These are phyloP conservation scores for Melastoma malabathricum DNA, from an alignment of 345 rosid species.

Conservation along the genomic window DNA sequence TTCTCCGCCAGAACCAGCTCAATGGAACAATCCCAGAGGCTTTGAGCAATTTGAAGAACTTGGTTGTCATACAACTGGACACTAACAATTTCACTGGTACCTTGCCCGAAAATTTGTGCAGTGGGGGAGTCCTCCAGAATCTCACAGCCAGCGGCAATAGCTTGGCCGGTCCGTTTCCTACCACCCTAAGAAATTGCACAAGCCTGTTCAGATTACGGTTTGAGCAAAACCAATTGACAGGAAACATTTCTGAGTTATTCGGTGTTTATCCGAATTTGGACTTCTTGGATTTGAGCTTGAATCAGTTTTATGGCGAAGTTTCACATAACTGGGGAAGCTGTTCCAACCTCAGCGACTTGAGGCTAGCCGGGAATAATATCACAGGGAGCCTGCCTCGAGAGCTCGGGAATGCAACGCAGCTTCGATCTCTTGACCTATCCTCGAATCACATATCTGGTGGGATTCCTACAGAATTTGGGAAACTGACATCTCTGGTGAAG, in stretches of 20 bases:
- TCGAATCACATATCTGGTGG: conserved; percentile 17
- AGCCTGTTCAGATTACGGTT: conserved; percentile 17
- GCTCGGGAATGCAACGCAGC: conserved; percentile 9
- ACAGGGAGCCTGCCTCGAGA: conserved; percentile 19
- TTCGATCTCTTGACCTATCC: conserved; percentile 24
- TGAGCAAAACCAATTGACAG: conserved; percentile 13
- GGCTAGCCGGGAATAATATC: conserved; percentile 15
- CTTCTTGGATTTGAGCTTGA: conserved; percentile 20
- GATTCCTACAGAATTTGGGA: conserved; percentile 21
- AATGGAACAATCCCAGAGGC: conserved; percentile 17
- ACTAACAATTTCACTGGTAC: conserved; percentile 6
- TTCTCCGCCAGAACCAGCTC: conserved; percentile 17
- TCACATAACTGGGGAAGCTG: conserved; percentile 21
- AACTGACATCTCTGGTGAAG: conserved; percentile 8
- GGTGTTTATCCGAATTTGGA: conserved; percentile 12
- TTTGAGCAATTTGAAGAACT: conserved; percentile 10
- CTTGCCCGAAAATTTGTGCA: conserved; percentile 7
- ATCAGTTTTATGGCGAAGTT: conserved; percentile 16
- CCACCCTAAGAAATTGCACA: conserved; percentile 20
- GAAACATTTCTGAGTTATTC: conserved; percentile 14
- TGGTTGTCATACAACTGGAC: background rate
- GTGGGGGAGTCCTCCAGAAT: background rate
- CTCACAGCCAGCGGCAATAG: conserved; percentile 7
- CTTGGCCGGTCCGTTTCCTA: conserved; percentile 14
- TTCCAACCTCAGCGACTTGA: background rate